A percentile compares a stretch with the other conserved stretches of the same genome.
Conservation (phyloP, 306 rosid species). For the Parietaria judaica region DNA sequence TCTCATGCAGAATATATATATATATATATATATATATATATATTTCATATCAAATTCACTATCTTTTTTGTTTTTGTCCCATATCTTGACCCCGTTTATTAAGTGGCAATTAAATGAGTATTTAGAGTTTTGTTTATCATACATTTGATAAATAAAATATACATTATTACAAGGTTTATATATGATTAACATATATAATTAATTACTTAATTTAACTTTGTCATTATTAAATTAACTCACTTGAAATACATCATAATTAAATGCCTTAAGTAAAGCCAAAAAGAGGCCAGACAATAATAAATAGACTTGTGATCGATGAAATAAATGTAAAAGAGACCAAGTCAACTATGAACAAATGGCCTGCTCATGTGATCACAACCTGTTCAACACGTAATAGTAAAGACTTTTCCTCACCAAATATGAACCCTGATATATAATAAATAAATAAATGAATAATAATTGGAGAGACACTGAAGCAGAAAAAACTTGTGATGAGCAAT, state of each 20-base stretch:
- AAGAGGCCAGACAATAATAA: not conserved
- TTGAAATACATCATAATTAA: not conserved
- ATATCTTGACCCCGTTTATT: not conserved
- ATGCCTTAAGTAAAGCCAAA: not conserved
- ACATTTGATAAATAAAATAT: not conserved
- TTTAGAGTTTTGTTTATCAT: not conserved
- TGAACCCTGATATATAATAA: not conserved
- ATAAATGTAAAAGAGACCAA: not conserved
- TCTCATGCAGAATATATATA: not conserved
- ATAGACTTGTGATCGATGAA: not conserved
- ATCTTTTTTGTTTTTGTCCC: not conserved
- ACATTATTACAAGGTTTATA: no score
- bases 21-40: not conserved
- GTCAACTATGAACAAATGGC: conserved; percentile 2
- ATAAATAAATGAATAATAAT: not conserved
- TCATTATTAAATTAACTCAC: not conserved
- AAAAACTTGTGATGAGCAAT: not conserved
- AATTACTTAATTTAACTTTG: not conserved
- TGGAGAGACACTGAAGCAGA: not conserved
- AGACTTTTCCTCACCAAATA: conserved; percentile 2
- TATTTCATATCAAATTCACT: not conserved
- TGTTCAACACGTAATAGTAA: conserved; percentile 1
- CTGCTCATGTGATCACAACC: conserved; percentile 8
- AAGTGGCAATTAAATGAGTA: not conserved
- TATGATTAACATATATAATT: not conserved